Base-by-base conservation (phyloP, 2,329 filamentous ascomycete species). In the Paecilomyces sp. region DNA sequence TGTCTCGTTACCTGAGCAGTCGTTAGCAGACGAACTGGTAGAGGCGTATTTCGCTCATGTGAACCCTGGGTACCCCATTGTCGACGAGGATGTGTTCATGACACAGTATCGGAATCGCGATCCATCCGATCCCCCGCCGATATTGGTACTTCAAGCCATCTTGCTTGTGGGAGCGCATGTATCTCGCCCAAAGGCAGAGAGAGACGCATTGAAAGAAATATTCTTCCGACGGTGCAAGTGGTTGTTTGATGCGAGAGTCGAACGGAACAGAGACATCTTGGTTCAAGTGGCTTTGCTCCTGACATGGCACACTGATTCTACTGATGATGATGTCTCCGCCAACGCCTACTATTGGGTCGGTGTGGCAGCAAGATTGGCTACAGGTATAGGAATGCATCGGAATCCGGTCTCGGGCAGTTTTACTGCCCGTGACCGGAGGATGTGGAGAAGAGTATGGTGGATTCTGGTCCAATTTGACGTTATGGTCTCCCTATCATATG, bases 311-410 rank as follows among this genome's bases (percentile, higher is more conserved):
- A 79, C 80, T 1, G 80, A 84, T 55, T 70, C 69, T 8, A 77
- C 80, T 13, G 80, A 81, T 25, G 82, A 85, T 62, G 81, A 83
- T 66, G 79, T 84, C 6, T 72, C 80, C 3, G 79, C 80, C 47
- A 84, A 84, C 63, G 77, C 79, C 15, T 82, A 76, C 62, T 73
- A 78, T 61, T 84, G 82, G 82, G 74, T 83, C 6, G 82, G 82
- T 2, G 74, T 82, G 3, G 82, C 81, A 4, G 76, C 76, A 18
- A 76, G 82, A 4, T 82, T 80, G 34, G 82, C 81, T 1, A 77
- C 80, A 0, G 82, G 82, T 0, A 70, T 83, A 57, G 82, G 82
- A n/a, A 82, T 84, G 79, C 82, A 79, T 65, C 75, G 76, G 28
- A 76, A 78, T 62, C 70, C 75, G 1, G 70, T 75, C 6, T 72